Evolutionary conservation across 768 basidiomycete species (phyloP).

Genomic region (Termitomyces sp.): DNA sequence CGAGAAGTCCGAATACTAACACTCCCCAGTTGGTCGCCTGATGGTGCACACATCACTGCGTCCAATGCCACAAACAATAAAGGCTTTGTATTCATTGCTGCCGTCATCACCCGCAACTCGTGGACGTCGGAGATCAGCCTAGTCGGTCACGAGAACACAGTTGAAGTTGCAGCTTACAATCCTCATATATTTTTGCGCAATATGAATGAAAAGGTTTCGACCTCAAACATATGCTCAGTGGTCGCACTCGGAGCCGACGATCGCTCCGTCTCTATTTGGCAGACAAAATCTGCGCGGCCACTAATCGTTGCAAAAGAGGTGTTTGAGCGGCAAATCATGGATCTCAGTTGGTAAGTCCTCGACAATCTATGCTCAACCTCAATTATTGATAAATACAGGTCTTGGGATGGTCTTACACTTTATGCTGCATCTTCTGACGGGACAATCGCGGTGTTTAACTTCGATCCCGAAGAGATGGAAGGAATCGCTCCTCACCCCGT

Average conservation of each 20-base stretch:
- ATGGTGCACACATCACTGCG: constrained; percentile 97
- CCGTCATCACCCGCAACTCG: constrained; percentile 83
- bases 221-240: constrained; percentile 85
- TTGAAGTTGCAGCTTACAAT: constrained; percentile 93
- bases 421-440: constrained; percentile 97
- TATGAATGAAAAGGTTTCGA: constrained; percentile 57
- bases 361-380: constrained; percentile 1
- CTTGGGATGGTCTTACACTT: constrained; percentile 84
- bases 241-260: constrained; percentile 94
- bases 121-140: constrained; percentile 93
- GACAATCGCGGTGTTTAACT: constrained; percentile 84
- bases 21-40: constrained; percentile 85
- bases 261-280: constrained; percentile 92
- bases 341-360: constrained; percentile 80
- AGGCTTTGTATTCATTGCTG: constrained; percentile 96
- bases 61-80: constrained; percentile 96
- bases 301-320: constrained; percentile 91
- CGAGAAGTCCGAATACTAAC: background rate
- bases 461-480: constrained; percentile 74
- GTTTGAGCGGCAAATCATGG: constrained; percentile 92
- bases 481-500: constrained; percentile 72
- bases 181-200: constrained; percentile 91
- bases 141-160: constrained; percentile 95
- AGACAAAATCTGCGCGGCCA: constrained; percentile 87
- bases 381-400: constrained; percentile 46